Base-by-base conservation (phyloP, 2,329 filamentous ascomycete genomes). In the Colletotrichum sp. region DNA sequence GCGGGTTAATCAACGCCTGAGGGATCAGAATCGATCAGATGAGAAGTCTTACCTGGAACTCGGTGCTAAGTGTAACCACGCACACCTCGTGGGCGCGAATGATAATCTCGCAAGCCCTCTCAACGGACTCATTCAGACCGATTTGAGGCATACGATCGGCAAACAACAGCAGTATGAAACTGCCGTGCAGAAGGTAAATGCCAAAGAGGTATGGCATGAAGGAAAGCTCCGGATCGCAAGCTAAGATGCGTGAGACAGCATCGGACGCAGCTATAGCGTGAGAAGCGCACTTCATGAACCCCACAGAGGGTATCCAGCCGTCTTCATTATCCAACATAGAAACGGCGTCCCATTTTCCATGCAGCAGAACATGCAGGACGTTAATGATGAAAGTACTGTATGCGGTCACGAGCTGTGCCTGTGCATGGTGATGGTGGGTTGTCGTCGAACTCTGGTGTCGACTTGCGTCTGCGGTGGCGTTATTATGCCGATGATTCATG, bases 201-300 rank as follows among this genome's bases (percentile, higher is more conserved):
- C 88, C 88, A 68, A 89, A 89, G 5, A 90, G 81, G 77, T 89
- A 90, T 2, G 88, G 87, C 87, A 89, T 89, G 68, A 89, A 90
- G 0, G 85, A 86, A 36, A 90, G 82, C 76, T 89, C 88, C 5
- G 87, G 87, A 76, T 90, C 88, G n/a, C 85, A 82, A 3, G 83
- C 81, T 8, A 90, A 81, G 68, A 90, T 89, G 10, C 85, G 82
- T 16, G 84, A 85, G 18, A 89, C 84, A 3, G 86, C 85, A 59
- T 88, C 84, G 3, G 87, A 87, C 0, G 88, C 88, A 2, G 85
- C 84, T 67, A 90, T 86, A 28, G 88, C 86, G 76, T 89, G 87
- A 2, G 85, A 84, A 6, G 87, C 87, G 72, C 87, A 88, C 75
- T 86, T 84, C 32, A 84, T 82, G 79, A 89, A 89, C 5, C 84